Evolutionary conservation across 1,139 yeast species (phyloP).

Genomic region (Yamadazyma kanchanaburiensis): DNA sequence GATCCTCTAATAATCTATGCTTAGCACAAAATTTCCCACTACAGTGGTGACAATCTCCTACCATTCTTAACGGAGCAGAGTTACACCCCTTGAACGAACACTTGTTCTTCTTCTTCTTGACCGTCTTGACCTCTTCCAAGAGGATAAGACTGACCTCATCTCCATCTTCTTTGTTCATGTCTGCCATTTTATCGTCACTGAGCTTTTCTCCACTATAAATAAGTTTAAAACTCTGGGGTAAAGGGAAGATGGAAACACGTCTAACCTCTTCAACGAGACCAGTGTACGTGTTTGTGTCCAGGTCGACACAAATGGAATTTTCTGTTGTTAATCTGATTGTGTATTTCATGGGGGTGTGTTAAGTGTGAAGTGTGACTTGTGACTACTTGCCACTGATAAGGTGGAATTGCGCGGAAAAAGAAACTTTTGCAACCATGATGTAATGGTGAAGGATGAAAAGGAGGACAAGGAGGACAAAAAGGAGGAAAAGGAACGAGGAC

Average conservation of each 20-base stretch:
- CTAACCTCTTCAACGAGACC: conserved; percentile 46
- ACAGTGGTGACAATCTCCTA: conserved; percentile 85
- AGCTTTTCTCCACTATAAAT: conserved; percentile 45
- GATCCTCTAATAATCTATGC: conserved; percentile 85
- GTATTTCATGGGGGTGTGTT: conserved; percentile 28
- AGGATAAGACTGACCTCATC: conserved; percentile 38
- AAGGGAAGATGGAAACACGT: conserved; percentile 29
- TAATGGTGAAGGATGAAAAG: too few relatives aligned
- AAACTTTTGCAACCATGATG: conserved; percentile 3
- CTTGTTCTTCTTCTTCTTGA: conserved; percentile 49
- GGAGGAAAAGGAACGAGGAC: too few relatives aligned
- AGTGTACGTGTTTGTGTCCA: conserved; percentile 50
- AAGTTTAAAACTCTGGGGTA: conserved; percentile 45
- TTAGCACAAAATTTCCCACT: conserved; percentile 85
- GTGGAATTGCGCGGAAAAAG: conserved; percentile 4
- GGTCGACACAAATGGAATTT: conserved; percentile 36
- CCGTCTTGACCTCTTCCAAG: conserved; percentile 36
- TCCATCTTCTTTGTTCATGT: conserved; percentile 6
- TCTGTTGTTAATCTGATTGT: conserved; percentile 44
- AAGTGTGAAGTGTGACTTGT: conserved; percentile 3
- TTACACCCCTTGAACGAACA: conserved; percentile 65
- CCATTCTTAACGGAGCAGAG: conserved; percentile 72
- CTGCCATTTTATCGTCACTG: conserved; percentile 5
- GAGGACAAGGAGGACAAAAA: too few relatives aligned
- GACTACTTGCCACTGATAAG: conserved; percentile 10